Base-by-base conservation (phyloP, 768 basidiomycete species). In the Pholiota microspora region DNA sequence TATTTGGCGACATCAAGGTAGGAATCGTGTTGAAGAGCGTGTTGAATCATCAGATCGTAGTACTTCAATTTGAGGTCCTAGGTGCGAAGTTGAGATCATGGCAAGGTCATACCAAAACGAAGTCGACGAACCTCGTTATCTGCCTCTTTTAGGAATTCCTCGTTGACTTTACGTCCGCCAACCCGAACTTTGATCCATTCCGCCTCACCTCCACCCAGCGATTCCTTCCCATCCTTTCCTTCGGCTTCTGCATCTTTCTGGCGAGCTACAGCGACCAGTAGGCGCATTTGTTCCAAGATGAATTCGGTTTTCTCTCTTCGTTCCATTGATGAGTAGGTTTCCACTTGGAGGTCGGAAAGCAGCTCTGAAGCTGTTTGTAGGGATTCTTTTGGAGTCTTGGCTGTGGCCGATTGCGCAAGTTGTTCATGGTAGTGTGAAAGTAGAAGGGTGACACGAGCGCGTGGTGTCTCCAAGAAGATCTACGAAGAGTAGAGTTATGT, bases 261-360 rank as follows among this genome's bases (percentile, higher is more conserved):
- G 49, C 83, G 78, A 24, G 92, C 92, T 31, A 93, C 83, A 36
- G 82, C 77, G 48, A 91, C 83, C 64, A 95, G 76, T 48, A 98
- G 69, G 54, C 97, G 80, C 94, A 99, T 98, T 71, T 98, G 97
- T 71, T 98, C 96, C 40, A 98, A 74, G 61, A 99, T 91, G 65
- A 99, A 98, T 68, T 98, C 94, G 3, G 94, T 97, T 79, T 99
- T 99, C 71, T 99, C 97, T 65, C 90, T 76, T 56, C 94, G 86
- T 59, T 98, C 93, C 97, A 99, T 98, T 5, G 92, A 94, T 12
- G 95, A 98, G 69, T 98, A 99, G 1, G 97, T 98, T 73, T 99
- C 97, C 34, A 99, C 95, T 74, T 98, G 95, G 2, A 99, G 83
- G 55, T 99, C 97, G 21, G 88, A 88, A 57, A 98, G 79, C 25